These are phyloP conservation scores for Coniochaeta sp. DNA, from an alignment of 2,329 filamentous ascomycete genomes.

Conservation along the genomic window DNA sequence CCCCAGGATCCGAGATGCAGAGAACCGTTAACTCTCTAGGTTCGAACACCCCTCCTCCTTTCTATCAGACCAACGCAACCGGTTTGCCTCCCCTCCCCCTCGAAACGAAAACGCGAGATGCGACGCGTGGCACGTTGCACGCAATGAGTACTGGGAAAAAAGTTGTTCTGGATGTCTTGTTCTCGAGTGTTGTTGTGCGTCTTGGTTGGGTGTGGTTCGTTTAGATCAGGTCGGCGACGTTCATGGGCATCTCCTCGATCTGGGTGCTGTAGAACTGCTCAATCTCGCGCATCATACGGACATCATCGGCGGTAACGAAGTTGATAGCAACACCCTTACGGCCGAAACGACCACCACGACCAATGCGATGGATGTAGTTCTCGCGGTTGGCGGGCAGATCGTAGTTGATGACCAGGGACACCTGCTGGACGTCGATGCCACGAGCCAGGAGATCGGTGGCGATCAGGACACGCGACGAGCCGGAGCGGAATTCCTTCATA, in stretches of 20 bases:
- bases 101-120: slow-evolving; percentile 1
- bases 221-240: slow-evolving; percentile 71
- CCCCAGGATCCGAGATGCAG: slow-evolving; percentile 1
- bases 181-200: slow-evolving; percentile 1
- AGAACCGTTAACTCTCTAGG: background rate
- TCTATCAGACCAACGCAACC: slow-evolving; percentile 5
- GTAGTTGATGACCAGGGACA: slow-evolving; percentile 99
- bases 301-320: slow-evolving; percentile 98
- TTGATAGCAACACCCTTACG: slow-evolving; percentile 99
- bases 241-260: slow-evolving; percentile 99
- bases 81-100: slow-evolving; percentile 2
- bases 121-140: slow-evolving; percentile 6
- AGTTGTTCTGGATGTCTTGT: slow-evolving; percentile 7
- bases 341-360: slow-evolving; percentile 98
- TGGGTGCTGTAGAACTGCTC: slow-evolving; percentile 99
- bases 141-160: slow-evolving; percentile 15
- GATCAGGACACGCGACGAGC: slow-evolving; percentile 96
- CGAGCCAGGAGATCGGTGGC: slow-evolving; percentile 95
- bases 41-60: background rate
- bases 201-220: background rate
- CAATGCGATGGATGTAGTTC: slow-evolving; percentile 99
- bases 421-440: slow-evolving; percentile 99
- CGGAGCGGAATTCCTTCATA: slow-evolving; percentile 99
- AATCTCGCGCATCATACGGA: slow-evolving; percentile 99
- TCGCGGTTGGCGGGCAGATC: slow-evolving; percentile 97